These are phyloP conservation scores for Lentinula guzmanii DNA, from an alignment of 768 basidiomycete species.

Conservation along the genomic window DNA sequence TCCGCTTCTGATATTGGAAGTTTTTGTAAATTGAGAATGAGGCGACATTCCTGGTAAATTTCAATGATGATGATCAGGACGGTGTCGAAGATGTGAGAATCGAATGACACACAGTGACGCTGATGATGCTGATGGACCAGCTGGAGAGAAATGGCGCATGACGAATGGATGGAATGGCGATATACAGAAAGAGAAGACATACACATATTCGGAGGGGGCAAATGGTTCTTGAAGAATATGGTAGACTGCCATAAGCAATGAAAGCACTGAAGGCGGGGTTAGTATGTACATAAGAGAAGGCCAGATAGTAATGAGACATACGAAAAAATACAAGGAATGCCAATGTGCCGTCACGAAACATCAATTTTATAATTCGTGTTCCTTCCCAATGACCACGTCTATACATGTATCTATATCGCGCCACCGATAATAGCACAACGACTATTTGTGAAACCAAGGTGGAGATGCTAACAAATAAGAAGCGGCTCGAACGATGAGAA, in stretches of 20 bases:
- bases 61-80: background rate
- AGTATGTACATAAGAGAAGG: background rate
- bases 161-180: background rate
- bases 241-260: constrained; percentile 7
- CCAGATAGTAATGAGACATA: background rate
- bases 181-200: background rate
- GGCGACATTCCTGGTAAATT: constrained; percentile 8
- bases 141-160: background rate
- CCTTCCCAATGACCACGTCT: background rate
- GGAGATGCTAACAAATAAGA: constrained; percentile 2
- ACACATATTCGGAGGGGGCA: constrained; percentile 8
- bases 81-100: background rate
- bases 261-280: constrained; percentile 1
- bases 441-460: constrained; percentile 9
- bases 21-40: constrained; percentile 13
- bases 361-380: constrained; percentile 6
- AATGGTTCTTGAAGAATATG: constrained; percentile 3
- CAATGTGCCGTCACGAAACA: constrained; percentile 12
- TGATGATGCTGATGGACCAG: constrained; percentile 8
- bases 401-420: constrained; percentile 5
- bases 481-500: background rate
- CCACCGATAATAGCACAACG: constrained; percentile 6
- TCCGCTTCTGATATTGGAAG: background rate
- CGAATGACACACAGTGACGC: constrained; percentile 5
- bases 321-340: constrained; percentile 9